These are phyloP conservation scores for Nicotiana sylvestris DNA, from an alignment of 257 asterid genomes.

Conservation along the genomic window DNA sequence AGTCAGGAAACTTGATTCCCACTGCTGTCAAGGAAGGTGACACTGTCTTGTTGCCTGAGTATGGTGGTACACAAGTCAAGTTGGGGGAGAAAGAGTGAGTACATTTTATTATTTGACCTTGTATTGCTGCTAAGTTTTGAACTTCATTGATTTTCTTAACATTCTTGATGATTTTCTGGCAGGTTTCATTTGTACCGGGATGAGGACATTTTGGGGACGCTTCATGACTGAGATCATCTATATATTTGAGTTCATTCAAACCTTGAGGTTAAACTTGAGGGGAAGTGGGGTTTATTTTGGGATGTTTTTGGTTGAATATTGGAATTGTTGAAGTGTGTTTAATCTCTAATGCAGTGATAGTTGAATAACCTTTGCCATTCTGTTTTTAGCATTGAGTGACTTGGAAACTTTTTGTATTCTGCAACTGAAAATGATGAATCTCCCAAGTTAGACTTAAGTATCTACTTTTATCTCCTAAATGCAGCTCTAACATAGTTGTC, in stretches of 20 bases:
- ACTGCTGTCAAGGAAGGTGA: constrained; percentile 86
- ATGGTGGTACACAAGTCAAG: constrained; percentile 85
- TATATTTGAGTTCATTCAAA: not conserved
- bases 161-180: constrained; percentile 20
- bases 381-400: not conserved
- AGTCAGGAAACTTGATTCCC: constrained; percentile 57
- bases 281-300: not conserved
- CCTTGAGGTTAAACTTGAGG: not conserved
- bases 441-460: not conserved
- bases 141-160: not conserved
- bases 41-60: constrained; percentile 84
- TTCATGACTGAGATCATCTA: constrained; percentile 33
- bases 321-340: not conserved
- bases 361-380: not conserved
- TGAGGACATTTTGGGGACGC: constrained; percentile 61
- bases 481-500: not conserved
- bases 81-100: constrained; percentile 88
- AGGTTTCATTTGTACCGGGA: constrained; percentile 62
- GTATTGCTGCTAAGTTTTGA: not conserved
- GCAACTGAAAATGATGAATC: not conserved
- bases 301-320: not conserved
- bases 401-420: not conserved
- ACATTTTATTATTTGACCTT: not conserved
- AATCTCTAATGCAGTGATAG: not conserved
- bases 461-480: not conserved